A percentile compares a stretch with the other conserved stretches of the same genome.
These are phyloP conservation scores for Fusarium sp. DNA, from an alignment of 2,329 filamentous ascomycete species.

Conservation along the genomic window DNA sequence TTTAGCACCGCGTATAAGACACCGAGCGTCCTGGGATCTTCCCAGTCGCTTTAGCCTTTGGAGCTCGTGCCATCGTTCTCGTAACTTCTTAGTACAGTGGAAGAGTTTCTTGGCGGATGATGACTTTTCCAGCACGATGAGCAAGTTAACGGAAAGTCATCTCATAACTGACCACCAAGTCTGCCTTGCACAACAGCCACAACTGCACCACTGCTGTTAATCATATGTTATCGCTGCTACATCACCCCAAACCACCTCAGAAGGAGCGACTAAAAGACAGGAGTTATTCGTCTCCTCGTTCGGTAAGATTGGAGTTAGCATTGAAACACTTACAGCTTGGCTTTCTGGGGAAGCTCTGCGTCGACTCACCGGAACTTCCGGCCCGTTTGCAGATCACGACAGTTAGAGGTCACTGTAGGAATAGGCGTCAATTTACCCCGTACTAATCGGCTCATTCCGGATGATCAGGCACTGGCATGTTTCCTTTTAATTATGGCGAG, in stretches of 20 bases:
- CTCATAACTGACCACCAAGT: background rate
- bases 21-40: background rate
- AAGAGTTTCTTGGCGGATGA: background rate
- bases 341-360: background rate
- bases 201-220: accelerated
- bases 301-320: background rate
- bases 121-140: background rate
- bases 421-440: background rate
- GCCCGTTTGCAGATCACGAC: background rate
- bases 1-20: background rate
- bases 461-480: background rate
- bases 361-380: background rate
- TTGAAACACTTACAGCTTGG: background rate
- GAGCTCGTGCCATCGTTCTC: too few species aligned
- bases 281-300: accelerated
- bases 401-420: background rate
- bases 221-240: background rate
- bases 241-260: too few species aligned
- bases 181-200: background rate
- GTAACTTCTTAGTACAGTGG: background rate
- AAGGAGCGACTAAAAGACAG: too few species aligned
- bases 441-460: background rate
- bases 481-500: background rate
- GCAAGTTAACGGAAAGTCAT: background rate
- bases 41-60: background rate